Conservation (phyloP, 768 basidiomycete genomes). For the Hygrophoropsis aurantiaca region DNA sequence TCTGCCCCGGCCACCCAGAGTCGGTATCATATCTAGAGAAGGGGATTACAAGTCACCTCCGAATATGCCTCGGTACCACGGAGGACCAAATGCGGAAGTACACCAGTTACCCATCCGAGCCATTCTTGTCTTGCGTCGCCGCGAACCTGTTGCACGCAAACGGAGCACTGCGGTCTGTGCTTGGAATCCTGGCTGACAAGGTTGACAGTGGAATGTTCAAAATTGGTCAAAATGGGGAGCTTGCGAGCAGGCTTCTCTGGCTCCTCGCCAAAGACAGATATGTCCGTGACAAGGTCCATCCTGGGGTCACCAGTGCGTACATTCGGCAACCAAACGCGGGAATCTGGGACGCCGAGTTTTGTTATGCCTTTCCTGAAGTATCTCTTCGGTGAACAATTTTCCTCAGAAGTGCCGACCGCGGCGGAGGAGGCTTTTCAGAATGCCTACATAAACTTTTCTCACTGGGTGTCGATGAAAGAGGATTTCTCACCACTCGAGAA, state of each 20-base stretch:
- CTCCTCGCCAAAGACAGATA: conserved; percentile 9
- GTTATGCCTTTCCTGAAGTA: conserved; percentile 12
- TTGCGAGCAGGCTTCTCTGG: conserved; percentile 8
- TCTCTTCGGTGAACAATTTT: conserved; percentile 5
- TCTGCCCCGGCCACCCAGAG: neutral
- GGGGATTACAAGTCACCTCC: conserved; percentile 12
- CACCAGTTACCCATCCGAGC: conserved; percentile 16
- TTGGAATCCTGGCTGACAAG: neutral
- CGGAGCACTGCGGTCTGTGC: neutral
- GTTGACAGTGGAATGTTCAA: conserved; percentile 9
- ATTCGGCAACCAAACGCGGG: too few species aligned
- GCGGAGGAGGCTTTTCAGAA: conserved; percentile 5
- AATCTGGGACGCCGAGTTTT: conserved; percentile 3
- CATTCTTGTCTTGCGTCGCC: conserved; percentile 12
- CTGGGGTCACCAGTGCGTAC: too few species aligned
- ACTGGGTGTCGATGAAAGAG: neutral
- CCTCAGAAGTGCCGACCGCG: neutral
- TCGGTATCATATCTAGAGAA: conserved; percentile 3
- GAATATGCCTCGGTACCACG: conserved; percentile 6
- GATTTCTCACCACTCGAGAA: neutral
- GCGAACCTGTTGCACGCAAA: conserved; percentile 1
- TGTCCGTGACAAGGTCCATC: conserved; percentile 1
- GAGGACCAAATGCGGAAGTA: conserved; percentile 9
- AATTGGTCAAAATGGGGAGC: conserved; percentile 7
- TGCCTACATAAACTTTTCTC: conserved; percentile 5